Base-by-base conservation (phyloP, 1,284 basidiomycete genomes). In the Boletus hoseneyae region DNA sequence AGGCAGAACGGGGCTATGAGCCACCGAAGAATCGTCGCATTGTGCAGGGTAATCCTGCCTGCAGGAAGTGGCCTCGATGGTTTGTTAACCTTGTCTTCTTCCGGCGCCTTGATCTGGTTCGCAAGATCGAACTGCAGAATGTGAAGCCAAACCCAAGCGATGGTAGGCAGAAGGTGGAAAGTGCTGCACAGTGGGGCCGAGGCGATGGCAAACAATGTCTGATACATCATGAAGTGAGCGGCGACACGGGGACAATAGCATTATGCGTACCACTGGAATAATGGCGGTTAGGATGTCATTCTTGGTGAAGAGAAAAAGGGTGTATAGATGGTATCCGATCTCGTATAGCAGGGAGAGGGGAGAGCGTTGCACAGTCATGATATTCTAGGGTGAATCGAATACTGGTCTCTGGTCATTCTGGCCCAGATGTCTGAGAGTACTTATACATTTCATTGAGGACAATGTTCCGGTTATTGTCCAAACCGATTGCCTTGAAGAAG, bases 81-180 rank as follows among this genome's bases (percentile, higher is more conserved):
- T 46, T 77, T 73, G 58, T 76, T 76, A 21, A 60, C 23, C 18
- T 48, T 53, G 56, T 78, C 75, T 52, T 77, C 76, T 13, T 68
- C 66, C 2, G 64, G 62, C 2, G 61, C 58, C 16, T 70, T 59
- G 36, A 63, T 66, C 57, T 77, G 76, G 44, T 77, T 77, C 1
- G 76, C 68, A 16, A 77, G 59, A 39, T 69, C 58, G 53, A 71
- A 72, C 30, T 75, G 73, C 12, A 78, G 59, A 1, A 72, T 53
- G 36, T 78, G 72, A 2, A 72, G 36, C 72, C 70, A 78, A 5
- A 73, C 60, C 76, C 75, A 78, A 16, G 69, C 58, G 2, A 67
- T 40, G 1, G 61, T 53, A 21, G 70, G 64, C 3, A 58, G 33
- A 11, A 72, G 48, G 10, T 55, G 58, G 4, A 38, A 42, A 11